Conservation (phyloP, 345 rosid species). For the Anacardium occidentale region DNA sequence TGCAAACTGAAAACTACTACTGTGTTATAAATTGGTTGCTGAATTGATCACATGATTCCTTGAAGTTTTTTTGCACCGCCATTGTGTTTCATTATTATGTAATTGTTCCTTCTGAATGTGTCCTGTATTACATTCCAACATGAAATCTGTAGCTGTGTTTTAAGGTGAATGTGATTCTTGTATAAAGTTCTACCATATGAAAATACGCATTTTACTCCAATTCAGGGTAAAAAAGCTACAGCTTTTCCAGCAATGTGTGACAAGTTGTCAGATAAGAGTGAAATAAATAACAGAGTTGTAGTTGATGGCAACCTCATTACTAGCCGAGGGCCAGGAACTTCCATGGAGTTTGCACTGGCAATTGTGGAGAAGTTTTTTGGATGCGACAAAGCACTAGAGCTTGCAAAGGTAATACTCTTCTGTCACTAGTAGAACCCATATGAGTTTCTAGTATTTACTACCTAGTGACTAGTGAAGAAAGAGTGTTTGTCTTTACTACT, state of each 20-base stretch:
- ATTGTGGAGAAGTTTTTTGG: constrained; percentile 83
- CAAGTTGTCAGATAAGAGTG: constrained; percentile 74
- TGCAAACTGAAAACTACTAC: not conserved
- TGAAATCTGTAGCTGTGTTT: not conserved
- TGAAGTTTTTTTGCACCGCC: not conserved
- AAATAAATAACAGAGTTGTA: constrained; percentile 70
- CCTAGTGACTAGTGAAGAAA: not conserved
- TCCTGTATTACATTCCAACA: not conserved
- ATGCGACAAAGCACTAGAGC: constrained; percentile 63
- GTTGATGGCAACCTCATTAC: constrained; percentile 92
- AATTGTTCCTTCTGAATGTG: not conserved
- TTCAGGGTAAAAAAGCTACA: constrained; percentile 91
- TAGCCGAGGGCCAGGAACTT: constrained; percentile 92
- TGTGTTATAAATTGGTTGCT: too few relatives aligned
- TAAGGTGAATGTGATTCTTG: not conserved
- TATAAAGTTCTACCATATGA: not conserved
- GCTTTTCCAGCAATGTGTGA: constrained; percentile 81
- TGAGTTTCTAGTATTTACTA: not conserved
- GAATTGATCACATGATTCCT: not conserved
- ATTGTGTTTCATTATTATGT: not conserved
- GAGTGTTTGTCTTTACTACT: not conserved
- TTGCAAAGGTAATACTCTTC: constrained; percentile 64
- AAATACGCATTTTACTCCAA: not conserved
- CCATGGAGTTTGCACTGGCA: constrained; percentile 79
- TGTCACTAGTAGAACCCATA: constrained; percentile 26